Evolutionary conservation across 2,329 filamentous ascomycete genomes (phyloP).

Genomic region (Penicillium sp.): DNA sequence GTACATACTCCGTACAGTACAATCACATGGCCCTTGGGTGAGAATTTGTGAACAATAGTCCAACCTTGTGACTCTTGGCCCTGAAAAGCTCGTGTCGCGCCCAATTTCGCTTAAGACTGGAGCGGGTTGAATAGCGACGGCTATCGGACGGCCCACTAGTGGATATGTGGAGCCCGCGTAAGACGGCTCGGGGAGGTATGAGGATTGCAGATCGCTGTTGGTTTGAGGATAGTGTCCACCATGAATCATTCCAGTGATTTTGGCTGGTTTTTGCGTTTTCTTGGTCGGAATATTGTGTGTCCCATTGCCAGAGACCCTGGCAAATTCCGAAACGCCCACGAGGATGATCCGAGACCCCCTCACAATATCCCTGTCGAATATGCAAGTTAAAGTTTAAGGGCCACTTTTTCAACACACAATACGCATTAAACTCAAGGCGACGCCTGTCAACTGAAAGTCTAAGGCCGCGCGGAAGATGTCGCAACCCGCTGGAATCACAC

Average conservation of each 20-base stretch:
- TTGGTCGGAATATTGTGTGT: background rate
- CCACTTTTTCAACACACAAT: slow-evolving; percentile 3
- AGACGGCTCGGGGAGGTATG: slow-evolving; percentile 17
- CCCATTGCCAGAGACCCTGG: background rate
- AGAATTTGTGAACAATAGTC: background rate
- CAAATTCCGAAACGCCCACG: background rate
- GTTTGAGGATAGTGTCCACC: background rate
- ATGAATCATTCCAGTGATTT: background rate
- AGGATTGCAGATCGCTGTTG: background rate
- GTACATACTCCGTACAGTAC: no score
- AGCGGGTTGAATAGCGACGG: background rate
- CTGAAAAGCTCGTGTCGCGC: background rate
- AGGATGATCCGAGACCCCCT: background rate
- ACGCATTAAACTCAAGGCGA: slow-evolving; percentile 1
- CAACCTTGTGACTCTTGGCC: background rate
- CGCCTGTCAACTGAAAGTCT: slow-evolving; percentile 1
- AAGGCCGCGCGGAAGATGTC: background rate
- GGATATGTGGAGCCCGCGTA: background rate
- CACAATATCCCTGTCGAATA: background rate
- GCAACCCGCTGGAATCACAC: background rate
- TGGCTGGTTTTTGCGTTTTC: background rate
- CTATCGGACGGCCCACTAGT: slow-evolving; percentile 2
- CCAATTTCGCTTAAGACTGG: slow-evolving; percentile 18
- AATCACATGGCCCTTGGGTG: background rate
- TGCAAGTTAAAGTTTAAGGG: background rate